Conservation (phyloP, 2,329 filamentous ascomycete species). For the Aspergillus unguis region DNA sequence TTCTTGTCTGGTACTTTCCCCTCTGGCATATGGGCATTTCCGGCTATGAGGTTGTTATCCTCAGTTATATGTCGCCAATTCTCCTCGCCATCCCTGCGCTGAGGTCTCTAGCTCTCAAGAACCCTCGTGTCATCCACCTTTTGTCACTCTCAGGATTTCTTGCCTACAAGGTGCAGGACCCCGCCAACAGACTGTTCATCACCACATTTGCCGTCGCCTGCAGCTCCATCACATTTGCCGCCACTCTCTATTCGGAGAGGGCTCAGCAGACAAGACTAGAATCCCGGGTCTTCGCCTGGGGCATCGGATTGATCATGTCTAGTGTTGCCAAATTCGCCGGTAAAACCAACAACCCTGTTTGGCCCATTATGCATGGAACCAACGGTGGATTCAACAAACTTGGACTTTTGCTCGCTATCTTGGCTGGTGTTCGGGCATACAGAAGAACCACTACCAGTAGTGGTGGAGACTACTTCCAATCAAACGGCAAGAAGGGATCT, state of each 20-base stretch:
- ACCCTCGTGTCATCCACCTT: conserved; percentile 69
- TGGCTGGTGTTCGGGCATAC: conserved; percentile 74
- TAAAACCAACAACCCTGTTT: conserved; percentile 92
- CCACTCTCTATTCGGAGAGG: conserved; percentile 75
- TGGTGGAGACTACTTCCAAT: conserved; percentile 49
- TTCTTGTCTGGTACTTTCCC: conserved; percentile 96
- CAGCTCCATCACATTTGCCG: conserved; percentile 79
- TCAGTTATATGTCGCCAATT: conserved; percentile 77
- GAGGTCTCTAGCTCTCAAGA: conserved; percentile 64
- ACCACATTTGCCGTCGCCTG: conserved; percentile 78
- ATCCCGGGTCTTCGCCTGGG: conserved; percentile 74
- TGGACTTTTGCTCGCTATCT: conserved; percentile 70
- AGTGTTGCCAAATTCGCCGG: conserved; percentile 89
- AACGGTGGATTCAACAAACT: conserved; percentile 93
- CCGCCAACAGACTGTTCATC: conserved; percentile 71
- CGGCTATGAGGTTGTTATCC: conserved; percentile 85
- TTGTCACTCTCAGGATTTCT: conserved; percentile 74
- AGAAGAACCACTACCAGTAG: conserved; percentile 55
- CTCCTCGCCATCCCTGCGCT: conserved; percentile 69
- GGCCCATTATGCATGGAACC: conserved; percentile 84
- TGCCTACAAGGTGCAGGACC: conserved; percentile 72
- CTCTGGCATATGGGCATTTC: conserved; percentile 99
- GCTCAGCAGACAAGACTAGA: conserved; percentile 73
- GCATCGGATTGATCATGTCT: conserved; percentile 77
- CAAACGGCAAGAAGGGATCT: conserved; percentile 61